These are phyloP conservation scores for Cladosporium sp. DNA, from an alignment of 2,329 filamentous ascomycete species.

Conservation along the genomic window DNA sequence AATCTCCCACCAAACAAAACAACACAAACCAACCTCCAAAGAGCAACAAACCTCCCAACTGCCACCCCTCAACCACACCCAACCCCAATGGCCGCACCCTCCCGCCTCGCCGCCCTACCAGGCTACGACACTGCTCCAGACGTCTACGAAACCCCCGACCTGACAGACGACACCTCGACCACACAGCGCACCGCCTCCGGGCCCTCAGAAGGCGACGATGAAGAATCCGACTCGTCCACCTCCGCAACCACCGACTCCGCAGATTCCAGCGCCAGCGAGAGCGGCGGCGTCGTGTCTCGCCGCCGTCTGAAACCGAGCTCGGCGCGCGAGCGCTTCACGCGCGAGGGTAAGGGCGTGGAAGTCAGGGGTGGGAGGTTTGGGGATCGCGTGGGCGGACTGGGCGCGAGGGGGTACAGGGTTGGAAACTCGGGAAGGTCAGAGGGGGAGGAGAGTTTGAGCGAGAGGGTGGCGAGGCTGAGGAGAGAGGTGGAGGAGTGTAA, in stretches of 20 bases:
- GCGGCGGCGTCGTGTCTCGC: conserved; percentile 62
- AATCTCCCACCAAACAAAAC: too few species aligned
- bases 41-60: too few species aligned
- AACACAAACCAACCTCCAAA: too few species aligned
- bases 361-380: conserved; percentile 77
- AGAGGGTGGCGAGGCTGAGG: conserved; percentile 75
- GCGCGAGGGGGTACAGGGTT: conserved; percentile 51
- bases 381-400: conserved; percentile 67
- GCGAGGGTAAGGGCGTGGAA: conserved; percentile 54
- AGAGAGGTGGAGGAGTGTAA: conserved; percentile 69
- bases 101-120: conserved; percentile 20
- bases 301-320: conserved; percentile 71
- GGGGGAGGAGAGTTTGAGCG: conserved; percentile 71
- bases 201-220: conserved; percentile 8
- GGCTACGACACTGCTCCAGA: conserved; percentile 75
- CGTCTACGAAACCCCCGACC: conserved; percentile 92
- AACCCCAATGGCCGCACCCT: conserved; percentile 12
- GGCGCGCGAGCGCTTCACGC: conserved; percentile 74
- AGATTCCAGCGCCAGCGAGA: conserved; percentile 53
- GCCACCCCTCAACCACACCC: neutral
- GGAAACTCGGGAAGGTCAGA: conserved; percentile 50
- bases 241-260: conserved; percentile 21
- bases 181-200: conserved; percentile 8
- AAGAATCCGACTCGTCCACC: conserved; percentile 27
- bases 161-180: conserved; percentile 77